Evolutionary conservation across 2,329 filamentous ascomycete species (phyloP).

Genomic region (Fusarium domesticum): DNA sequence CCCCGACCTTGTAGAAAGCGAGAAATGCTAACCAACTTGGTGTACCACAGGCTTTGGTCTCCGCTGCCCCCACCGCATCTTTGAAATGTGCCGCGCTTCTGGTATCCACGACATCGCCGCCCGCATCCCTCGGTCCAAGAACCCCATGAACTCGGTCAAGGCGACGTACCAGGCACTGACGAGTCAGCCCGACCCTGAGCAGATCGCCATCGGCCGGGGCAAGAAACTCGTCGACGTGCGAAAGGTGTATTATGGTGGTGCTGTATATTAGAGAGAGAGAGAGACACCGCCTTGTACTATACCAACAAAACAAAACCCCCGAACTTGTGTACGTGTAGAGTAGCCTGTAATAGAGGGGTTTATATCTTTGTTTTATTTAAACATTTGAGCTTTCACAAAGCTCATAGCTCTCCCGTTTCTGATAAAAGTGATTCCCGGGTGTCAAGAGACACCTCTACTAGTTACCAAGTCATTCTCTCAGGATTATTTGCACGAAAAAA

Average conservation of each 20-base stretch:
- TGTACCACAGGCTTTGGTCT: constrained; percentile 80
- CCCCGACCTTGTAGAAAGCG: not conserved
- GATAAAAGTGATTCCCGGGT: too few relatives aligned
- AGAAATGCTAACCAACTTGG: constrained; percentile 5
- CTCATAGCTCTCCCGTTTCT: too few relatives aligned
- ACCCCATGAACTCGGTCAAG: constrained; percentile 98
- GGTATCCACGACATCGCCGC: constrained; percentile 87
- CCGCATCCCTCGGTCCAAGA: constrained; percentile 77
- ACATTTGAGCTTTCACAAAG: too few relatives aligned
- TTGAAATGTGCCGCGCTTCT: constrained; percentile 84
- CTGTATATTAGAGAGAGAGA: constrained; percentile 50
- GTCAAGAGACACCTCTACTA: too few relatives aligned
- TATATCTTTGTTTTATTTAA: too few relatives aligned
- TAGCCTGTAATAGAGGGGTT: constrained; percentile 24
- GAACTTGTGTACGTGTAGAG: constrained; percentile 2
- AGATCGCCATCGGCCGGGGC: constrained; percentile 82
- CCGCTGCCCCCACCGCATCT: constrained; percentile 86
- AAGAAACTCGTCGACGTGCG: constrained; percentile 95
- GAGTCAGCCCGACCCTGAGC: constrained; percentile 82
- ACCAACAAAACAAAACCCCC: constrained; percentile 12
- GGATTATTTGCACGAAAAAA: too few relatives aligned
- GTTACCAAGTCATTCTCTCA: too few relatives aligned
- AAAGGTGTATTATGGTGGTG: constrained; percentile 94
- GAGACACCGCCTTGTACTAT: constrained; percentile 19
- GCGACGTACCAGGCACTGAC: constrained; percentile 79